phyloP scores from a whole-genome alignment of 1,284 basidiomycete genomes.

The Rhodotorula sp. region DNA sequence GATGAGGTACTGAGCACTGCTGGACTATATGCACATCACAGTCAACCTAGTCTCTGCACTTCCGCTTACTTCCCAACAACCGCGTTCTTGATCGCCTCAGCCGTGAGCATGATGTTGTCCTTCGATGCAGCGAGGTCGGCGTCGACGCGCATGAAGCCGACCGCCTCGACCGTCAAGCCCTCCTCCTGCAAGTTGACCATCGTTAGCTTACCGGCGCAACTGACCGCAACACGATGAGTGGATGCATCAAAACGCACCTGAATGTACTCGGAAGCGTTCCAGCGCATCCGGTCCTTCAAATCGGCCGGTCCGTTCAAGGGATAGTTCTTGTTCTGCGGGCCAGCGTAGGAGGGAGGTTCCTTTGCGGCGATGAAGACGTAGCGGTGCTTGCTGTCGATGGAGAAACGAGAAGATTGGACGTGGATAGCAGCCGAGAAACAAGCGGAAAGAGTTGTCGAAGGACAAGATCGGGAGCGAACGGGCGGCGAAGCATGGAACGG shows the following conservation, averaged over 20 bases:
- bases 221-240: not conserved
- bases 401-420: not conserved
- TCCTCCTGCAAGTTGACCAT: conserved; percentile 5
- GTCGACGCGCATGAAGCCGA: conserved; percentile 24
- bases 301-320: conserved; percentile 17
- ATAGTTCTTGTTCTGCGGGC: conserved; percentile 7
- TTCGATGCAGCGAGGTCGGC: conserved; percentile 6
- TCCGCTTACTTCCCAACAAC: conserved; percentile 15
- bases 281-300: conserved; percentile 19
- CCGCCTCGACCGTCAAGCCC: conserved; percentile 18
- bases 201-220: not conserved
- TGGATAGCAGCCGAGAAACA: not conserved
- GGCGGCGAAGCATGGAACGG: not conserved
- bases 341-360: conserved; percentile 12
- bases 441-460: not conserved
- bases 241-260: not conserved
- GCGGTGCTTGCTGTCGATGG: conserved; percentile 17
- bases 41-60: not conserved
- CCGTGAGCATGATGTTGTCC: conserved; percentile 24
- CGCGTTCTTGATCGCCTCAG: conserved; percentile 22
- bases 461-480: no score
- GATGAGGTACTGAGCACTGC: not conserved
- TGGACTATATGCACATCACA: not conserved
- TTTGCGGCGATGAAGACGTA: conserved; percentile 26
- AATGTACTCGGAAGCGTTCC: conserved; percentile 9